phyloP scores from a whole-genome alignment of 345 rosid genomes.

The Eucalyptus sideroxylon region DNA sequence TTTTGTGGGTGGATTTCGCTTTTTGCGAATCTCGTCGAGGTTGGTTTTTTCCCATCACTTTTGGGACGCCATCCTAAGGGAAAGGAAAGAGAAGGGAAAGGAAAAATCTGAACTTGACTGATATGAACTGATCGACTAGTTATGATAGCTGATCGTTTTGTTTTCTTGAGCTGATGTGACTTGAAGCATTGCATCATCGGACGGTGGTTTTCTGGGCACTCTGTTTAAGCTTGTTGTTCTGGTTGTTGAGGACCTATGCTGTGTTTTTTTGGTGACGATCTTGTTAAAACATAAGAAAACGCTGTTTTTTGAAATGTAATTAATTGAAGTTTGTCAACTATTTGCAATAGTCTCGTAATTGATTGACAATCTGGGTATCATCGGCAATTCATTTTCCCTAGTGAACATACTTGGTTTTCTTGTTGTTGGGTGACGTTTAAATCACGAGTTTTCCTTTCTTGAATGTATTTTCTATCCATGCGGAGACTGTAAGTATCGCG shows the following conservation, averaged over 20 bases:
- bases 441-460: neutral
- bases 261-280: neutral
- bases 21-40: neutral
- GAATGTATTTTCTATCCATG: neutral
- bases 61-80: neutral
- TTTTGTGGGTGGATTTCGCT: neutral
- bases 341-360: neutral
- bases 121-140: neutral
- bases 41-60: neutral
- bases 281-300: neutral
- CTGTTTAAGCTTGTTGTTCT: neutral
- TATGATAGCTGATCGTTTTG: neutral
- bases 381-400: neutral
- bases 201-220: neutral
- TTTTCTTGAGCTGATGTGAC: neutral
- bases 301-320: neutral
- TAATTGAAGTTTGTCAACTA: neutral
- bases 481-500: neutral
- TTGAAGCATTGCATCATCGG: neutral
- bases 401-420: neutral
- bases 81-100: neutral
- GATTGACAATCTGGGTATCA: neutral
- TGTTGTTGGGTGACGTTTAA: neutral
- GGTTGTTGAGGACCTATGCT: neutral
- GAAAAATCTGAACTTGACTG: neutral